Evolutionary conservation across 345 rosid genomes (phyloP), one percentile per base, ranked within the genome.

Genomic region (Camelina sativa): DNA sequence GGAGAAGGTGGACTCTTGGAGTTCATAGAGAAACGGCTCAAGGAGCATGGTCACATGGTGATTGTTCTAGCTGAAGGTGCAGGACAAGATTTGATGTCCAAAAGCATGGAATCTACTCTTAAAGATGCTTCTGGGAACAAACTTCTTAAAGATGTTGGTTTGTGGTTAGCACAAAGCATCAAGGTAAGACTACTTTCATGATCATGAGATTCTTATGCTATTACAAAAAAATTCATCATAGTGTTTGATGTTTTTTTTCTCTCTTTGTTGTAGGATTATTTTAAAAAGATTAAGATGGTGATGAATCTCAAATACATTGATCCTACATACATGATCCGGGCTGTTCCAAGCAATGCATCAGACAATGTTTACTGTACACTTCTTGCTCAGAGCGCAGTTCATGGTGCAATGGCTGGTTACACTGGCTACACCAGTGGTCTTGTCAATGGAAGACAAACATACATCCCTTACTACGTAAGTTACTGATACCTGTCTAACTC

Each of bases 371-470:
- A 89, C 83, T 89, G 93, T 84, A 89, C 96, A 41, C 97, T 92
- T 76, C 96, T 92, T 38, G 96, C 96, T 73, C 97, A 92, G 75
- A 92, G 97, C 35, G 88, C 79, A 1, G 92, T 92, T 35, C 96
- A 88, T 58, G 97, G 97, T 32, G 93, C 97, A 19, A 92, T 92
- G 97, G 96, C 97, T 16, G 97, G 96, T 46, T 92, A 88, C 79
- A 92, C 97, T 3, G 97, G 97, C 68, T 92, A 81, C 76, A 88
- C 91, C 1, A 78, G 81, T 47, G 96, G 97, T 72, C 91, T 87
- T 9, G 97, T 91, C 50, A 82, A 91, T 72, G 93, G 96, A 62
- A 82, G 96, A 74, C 96, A 91, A 62, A 85, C 90, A 11, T 91
- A 89, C 81, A 91, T 91, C 62, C 97, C 97, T 38, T 91, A 80